A percentile compares a stretch with the other conserved stretches of the same genome.
phyloP scores from a whole-genome alignment of 345 rosid genomes.

The Aurinia saxatilis region DNA sequence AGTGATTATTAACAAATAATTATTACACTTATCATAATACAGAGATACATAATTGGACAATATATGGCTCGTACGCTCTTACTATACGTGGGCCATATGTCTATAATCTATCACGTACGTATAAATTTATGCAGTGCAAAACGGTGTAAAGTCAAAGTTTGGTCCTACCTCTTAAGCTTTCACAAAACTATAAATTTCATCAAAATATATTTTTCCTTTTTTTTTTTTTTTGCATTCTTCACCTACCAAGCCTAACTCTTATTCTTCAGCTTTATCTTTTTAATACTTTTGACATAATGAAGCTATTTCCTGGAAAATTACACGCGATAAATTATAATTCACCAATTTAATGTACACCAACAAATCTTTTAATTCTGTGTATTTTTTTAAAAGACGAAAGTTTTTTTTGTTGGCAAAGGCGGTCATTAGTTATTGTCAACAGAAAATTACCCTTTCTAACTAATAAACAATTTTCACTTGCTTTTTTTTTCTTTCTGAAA shows the following conservation, averaged over 20 bases:
- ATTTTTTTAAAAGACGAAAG: neutral
- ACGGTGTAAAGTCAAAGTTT: slow-evolving; percentile 20
- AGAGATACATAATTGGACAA: neutral
- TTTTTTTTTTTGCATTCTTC: neutral
- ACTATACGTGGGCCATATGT: neutral
- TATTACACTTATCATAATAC: neutral
- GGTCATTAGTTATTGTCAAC: neutral
- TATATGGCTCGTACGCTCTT: neutral
- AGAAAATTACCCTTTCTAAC: no score
- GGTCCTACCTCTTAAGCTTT: slow-evolving; percentile 1
- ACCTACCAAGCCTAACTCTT: slow-evolving; percentile 18
- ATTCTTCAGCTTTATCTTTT: neutral
- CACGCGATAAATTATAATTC: neutral
- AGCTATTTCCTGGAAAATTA: neutral
- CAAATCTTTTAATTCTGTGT: neutral
- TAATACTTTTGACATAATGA: neutral
- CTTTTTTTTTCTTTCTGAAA: no score
- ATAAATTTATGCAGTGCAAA: neutral
- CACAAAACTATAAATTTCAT: neutral
- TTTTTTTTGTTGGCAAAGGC: neutral
- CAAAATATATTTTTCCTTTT: neutral
- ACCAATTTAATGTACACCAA: neutral
- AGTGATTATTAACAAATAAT: neutral
- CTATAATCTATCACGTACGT: neutral
- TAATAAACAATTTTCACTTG: no score